phyloP scores from a whole-genome alignment of 768 basidiomycete genomes.

The Tylopilus subfusipes region DNA sequence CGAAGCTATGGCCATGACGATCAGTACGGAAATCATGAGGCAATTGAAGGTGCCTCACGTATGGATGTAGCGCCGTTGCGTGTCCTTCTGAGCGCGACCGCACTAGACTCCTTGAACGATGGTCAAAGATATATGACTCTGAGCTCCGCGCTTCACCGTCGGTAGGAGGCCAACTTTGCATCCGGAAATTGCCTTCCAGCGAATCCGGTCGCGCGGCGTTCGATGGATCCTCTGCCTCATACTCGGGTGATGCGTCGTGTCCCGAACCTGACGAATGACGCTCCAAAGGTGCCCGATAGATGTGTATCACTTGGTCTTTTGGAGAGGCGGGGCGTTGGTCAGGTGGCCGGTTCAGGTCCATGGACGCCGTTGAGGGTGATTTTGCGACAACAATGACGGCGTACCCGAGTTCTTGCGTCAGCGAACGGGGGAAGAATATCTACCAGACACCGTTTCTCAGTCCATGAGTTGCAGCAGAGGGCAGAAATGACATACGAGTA shows the following conservation, averaged over 20 bases:
- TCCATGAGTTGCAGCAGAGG: background rate
- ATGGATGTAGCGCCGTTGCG: constrained; percentile 24
- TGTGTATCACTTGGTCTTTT: constrained; percentile 23
- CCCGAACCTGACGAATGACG: constrained; percentile 21
- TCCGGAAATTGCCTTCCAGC: constrained; percentile 21
- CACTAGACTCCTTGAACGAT: constrained; percentile 25
- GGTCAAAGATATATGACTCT: constrained; percentile 29
- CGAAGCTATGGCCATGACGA: constrained; percentile 21
- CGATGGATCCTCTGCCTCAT: constrained; percentile 35
- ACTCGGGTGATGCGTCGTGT: constrained; percentile 37
- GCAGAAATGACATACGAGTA: constrained; percentile 51
- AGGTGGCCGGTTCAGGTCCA: constrained; percentile 20
- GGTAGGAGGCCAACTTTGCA: constrained; percentile 23
- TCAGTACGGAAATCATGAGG: constrained; percentile 6
- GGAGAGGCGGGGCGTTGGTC: constrained; percentile 17
- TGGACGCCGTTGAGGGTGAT: constrained; percentile 22
- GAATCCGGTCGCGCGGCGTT: constrained; percentile 14
- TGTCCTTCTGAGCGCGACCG: constrained; percentile 31
- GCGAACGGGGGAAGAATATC: constrained; percentile 79
- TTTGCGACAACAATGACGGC: constrained; percentile 35
- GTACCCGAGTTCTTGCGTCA: constrained; percentile 63
- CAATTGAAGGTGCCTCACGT: constrained; percentile 23
- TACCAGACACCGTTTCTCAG: constrained; percentile 20
- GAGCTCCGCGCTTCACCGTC: constrained; percentile 11
- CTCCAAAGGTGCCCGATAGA: constrained; percentile 19